Percentiles rank a stretch among this genome's conserved stretches.
Conservation (phyloP, 768 basidiomycete species). For the Tricholoma saponaceum region DNA sequence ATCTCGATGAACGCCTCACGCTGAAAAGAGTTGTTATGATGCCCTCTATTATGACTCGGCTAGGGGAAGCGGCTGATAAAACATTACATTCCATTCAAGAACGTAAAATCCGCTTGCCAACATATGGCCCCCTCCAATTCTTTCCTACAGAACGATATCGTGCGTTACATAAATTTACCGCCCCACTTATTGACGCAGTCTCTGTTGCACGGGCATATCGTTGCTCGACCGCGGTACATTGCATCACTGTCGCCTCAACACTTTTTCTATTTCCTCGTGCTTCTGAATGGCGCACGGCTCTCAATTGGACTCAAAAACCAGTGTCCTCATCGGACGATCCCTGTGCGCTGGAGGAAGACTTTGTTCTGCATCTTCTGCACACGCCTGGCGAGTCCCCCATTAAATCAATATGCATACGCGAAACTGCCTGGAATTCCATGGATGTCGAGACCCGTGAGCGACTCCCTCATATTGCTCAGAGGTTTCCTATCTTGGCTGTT, state of each 20-base stretch:
- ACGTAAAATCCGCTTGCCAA: no score
- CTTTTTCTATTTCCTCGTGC: neutral
- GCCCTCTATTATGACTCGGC: neutral
- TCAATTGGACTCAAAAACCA: neutral
- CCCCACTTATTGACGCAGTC: conserved; percentile 1
- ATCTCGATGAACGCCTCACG: conserved; percentile 5
- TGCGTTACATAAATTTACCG: no score
- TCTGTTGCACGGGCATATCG: conserved; percentile 1
- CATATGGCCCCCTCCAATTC: no score
- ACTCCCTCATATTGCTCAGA: no score
- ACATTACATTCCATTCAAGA: neutral
- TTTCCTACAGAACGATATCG: neutral
- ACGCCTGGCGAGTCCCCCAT: no score
- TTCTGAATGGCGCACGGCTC: no score
- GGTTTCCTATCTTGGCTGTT: no score
- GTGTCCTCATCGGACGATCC: neutral
- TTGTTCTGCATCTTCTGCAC: no score
- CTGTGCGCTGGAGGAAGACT: neutral
- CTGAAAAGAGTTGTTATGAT: neutral
- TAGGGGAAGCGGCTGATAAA: neutral
- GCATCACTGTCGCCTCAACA: neutral
- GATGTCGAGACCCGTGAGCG: no score
- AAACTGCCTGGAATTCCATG: no score
- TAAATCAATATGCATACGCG: no score
- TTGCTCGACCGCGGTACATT: neutral